Evolutionary conservation across 768 basidiomycete species (phyloP), one percentile per base, ranked within the genome.

Genomic region (Phylloporus sp.): DNA sequence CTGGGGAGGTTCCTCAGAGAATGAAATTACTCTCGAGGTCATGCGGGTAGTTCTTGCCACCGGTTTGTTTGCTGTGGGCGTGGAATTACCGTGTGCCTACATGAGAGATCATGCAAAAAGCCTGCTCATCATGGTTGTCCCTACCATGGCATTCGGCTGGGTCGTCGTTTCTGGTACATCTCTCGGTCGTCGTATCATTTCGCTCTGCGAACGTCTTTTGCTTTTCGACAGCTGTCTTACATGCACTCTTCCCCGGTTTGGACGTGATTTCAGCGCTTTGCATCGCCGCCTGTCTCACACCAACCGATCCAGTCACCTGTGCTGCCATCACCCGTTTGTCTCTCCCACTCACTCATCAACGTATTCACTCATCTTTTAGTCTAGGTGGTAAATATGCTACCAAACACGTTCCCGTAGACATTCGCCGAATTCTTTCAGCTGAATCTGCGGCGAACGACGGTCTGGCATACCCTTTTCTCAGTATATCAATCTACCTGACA

Each of bases 371-470:
- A 10, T 16, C 49, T 6, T n/a, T 32, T 4, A 34, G 5, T 29
- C 16, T 51, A 88, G 87, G 85, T 10, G 88, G 89, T 0, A 82
- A 76, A 53, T 91, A 79, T 57, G 88, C 89, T 0, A 68, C 73
- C 13, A 79, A 76, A 50, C 79, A 91, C 60, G 88, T 91, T 5
- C 87, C 88, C 5, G 55, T 71, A 6, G 85, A 91, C 47, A 76
- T 98, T 22, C 82, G 95, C 26, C 86, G 82, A 22, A 77, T 97
- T 38, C 74, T 97, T 7, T 80, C 88, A 0, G 91, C 91, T 0
- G 95, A 98, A 70, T 90, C 89, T 6, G 97, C 95, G 0, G 86
- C 91, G 7, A 99, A 99, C 68, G 97, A 98, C 59, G 97, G 97
- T 2, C 78, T 97, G 13, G 93, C 95, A 2, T 97, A 95, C 67